These are phyloP conservation scores for Alternaria ethzedia DNA, from an alignment of 2,329 filamentous ascomycete species.

Conservation along the genomic window DNA sequence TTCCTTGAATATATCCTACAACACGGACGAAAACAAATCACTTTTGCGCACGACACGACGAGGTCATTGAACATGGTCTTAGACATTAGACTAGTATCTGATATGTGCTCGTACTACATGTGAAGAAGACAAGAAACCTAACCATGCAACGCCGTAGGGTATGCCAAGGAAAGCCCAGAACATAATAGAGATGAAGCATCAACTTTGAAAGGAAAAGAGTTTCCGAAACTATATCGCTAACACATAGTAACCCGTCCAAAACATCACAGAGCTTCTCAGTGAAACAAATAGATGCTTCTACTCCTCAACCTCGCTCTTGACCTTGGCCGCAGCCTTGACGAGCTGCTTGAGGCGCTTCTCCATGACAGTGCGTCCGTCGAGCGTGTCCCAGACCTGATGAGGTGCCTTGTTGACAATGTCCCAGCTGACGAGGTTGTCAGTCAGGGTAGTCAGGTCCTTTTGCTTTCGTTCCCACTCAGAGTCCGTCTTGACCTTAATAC, in stretches of 20 bases:
- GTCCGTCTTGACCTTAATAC: conserved; percentile 70
- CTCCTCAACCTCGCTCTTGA: conserved; percentile 11
- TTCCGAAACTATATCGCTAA: neutral
- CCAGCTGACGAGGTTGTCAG: conserved; percentile 80
- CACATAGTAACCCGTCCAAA: neutral
- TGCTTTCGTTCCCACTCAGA: conserved; percentile 83
- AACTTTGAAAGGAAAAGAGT: neutral
- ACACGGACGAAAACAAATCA: neutral
- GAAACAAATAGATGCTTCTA: neutral
- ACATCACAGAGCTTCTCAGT: neutral
- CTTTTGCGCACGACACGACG: neutral
- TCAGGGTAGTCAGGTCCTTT: conserved; percentile 80
- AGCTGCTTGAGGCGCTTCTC: conserved; percentile 79
- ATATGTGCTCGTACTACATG: conserved; percentile 7
- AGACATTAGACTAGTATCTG: neutral
- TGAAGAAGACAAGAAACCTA: neutral
- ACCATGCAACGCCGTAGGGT: conserved; percentile 7
- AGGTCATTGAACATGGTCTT: neutral
- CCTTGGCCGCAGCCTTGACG: conserved; percentile 53
- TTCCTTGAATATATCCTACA: neutral
- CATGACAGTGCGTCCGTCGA: conserved; percentile 74
- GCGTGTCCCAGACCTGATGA: conserved; percentile 82
- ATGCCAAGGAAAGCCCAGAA: conserved; percentile 10
- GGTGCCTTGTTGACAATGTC: conserved; percentile 85
- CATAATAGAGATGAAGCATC: neutral